Conservation (phyloP, 1,284 basidiomycete species). For the Sporisorium graminicola region DNA sequence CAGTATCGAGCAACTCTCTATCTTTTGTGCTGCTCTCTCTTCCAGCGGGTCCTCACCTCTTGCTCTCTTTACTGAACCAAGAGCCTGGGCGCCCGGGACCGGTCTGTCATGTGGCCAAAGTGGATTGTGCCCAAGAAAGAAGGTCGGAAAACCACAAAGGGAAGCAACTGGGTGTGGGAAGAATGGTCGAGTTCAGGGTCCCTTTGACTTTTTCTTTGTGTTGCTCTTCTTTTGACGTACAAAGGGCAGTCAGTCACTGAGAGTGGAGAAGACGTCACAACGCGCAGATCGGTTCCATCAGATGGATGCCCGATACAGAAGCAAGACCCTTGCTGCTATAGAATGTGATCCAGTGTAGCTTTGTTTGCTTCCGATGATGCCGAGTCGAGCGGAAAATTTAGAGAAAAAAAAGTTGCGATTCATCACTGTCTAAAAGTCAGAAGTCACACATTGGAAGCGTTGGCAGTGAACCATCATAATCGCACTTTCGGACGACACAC, state of each 20-base stretch:
- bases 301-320: neutral
- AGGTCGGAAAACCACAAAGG: slow-evolving; percentile 19
- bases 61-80: neutral
- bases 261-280: too few relatives aligned
- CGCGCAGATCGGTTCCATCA: too few relatives aligned
- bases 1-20: neutral
- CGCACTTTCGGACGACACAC: neutral
- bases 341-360: neutral
- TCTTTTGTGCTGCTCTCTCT: neutral
- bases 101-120: neutral
- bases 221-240: too few relatives aligned
- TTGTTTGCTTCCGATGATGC: neutral
- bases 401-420: slow-evolving; percentile 19
- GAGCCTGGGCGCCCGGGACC: neutral
- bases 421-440: neutral
- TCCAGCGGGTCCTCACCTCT: neutral
- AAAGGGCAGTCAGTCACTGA: slow-evolving; percentile 11
- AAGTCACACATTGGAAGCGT: neutral
- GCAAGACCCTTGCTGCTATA: neutral
- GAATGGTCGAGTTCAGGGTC: slow-evolving; percentile 19
- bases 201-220: slow-evolving; percentile 18
- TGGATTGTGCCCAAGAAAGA: neutral
- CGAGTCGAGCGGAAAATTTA: neutral
- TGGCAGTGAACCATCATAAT: neutral
- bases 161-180: slow-evolving; percentile 12